These are phyloP conservation scores for Peziza echinospora DNA, from an alignment of 495 filamentous ascomycete genomes.

Conservation along the genomic window DNA sequence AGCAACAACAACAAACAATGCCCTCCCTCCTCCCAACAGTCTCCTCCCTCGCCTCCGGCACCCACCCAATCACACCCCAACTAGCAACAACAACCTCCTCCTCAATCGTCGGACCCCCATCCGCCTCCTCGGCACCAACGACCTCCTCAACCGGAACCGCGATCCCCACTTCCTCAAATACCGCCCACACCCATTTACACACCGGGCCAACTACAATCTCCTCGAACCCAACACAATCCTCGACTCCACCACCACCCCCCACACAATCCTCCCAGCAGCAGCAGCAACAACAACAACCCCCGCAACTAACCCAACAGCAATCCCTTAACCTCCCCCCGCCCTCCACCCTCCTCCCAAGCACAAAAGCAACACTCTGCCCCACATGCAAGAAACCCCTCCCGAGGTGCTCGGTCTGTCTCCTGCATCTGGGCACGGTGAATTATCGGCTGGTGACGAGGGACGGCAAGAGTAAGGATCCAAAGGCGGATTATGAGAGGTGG, in stretches of 20 bases:
- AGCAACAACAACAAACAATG: too few relatives aligned
- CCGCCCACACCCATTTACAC: too few relatives aligned
- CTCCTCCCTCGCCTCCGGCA: slow-evolving; percentile 3
- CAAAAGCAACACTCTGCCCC: slow-evolving; percentile 42
- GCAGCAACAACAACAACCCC: background rate
- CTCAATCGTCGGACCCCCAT: slow-evolving; percentile 4
- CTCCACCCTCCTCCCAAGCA: background rate
- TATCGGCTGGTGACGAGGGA: slow-evolving; percentile 39
- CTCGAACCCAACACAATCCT: background rate
- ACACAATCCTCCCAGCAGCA: background rate
- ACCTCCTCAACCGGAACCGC: too few relatives aligned
- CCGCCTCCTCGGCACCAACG: too few relatives aligned
- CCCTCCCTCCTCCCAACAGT: slow-evolving; percentile 7
- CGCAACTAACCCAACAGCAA: background rate
- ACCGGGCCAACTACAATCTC: background rate
- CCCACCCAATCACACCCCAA: slow-evolving; percentile 4
- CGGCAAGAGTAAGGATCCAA: slow-evolving; percentile 28
- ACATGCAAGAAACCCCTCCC: slow-evolving; percentile 73
- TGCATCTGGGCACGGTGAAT: slow-evolving; percentile 45
- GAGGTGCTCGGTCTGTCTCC: slow-evolving; percentile 68
- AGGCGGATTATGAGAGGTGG: slow-evolving; percentile 1
- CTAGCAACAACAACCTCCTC: slow-evolving; percentile 24
- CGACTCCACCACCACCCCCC: slow-evolving; percentile 2
- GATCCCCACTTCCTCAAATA: too few relatives aligned
- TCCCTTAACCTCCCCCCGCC: background rate